Conservation (phyloP, 2,329 filamentous ascomycete species). For the Aspergillus texensis region DNA sequence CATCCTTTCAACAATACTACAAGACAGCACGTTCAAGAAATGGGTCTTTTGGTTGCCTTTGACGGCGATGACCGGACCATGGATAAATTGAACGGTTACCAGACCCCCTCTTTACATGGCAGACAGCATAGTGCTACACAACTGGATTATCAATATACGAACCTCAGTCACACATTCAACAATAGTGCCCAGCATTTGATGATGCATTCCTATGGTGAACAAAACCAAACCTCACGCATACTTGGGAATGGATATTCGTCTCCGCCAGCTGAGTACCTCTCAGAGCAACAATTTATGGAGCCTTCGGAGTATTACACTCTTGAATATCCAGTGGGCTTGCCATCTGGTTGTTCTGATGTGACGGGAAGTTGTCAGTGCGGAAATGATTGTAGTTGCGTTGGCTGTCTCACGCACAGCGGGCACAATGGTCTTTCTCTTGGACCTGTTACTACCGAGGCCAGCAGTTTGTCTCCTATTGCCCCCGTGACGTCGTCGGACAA, state of each 20-base stretch:
- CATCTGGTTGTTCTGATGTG: conserved; percentile 48
- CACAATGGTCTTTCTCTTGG: conserved; percentile 49
- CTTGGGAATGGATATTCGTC: conserved; percentile 30
- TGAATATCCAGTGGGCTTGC: conserved; percentile 44
- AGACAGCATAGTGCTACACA: conserved; percentile 17
- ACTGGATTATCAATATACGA: conserved; percentile 25
- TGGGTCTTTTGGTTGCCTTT: conserved; percentile 46
- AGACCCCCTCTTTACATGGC: conserved; percentile 22
- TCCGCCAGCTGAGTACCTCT: conserved; percentile 25
- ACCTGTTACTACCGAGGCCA: conserved; percentile 13
- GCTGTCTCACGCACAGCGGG: conserved; percentile 55
- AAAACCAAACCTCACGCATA: conserved; percentile 15
- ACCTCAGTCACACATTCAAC: conserved; percentile 18
- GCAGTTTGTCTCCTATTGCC: not conserved
- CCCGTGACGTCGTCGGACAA: conserved; percentile 6
- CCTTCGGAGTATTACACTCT: conserved; percentile 46
- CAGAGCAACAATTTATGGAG: conserved; percentile 40
- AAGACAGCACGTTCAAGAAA: conserved; percentile 48
- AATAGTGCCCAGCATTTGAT: conserved; percentile 17
- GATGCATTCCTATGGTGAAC: conserved; percentile 27
- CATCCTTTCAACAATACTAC: conserved; percentile 53
- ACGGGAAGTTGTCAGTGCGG: conserved; percentile 57
- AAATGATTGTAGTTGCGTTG: conserved; percentile 55
- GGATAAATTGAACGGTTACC: conserved; percentile 25
- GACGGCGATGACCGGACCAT: conserved; percentile 31